phyloP scores from a whole-genome alignment of 129 eudicot species.

The Deinandra increscens region DNA sequence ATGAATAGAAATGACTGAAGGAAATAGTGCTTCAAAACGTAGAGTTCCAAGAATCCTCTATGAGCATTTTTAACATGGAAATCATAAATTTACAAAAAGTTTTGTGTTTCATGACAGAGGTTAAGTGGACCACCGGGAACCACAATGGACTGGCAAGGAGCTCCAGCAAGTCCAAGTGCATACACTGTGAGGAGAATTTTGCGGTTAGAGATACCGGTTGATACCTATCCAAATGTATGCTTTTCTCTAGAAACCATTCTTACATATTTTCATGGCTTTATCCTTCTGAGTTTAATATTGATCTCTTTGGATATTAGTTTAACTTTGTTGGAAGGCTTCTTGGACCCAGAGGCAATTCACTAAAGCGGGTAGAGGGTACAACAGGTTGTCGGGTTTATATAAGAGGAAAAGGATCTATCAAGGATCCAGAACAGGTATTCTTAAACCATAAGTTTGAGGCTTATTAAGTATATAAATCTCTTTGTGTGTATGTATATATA shows the following conservation, averaged over 20 bases:
- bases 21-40: too few species aligned
- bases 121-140: slow-evolving; percentile 75
- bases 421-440: slow-evolving; percentile 85
- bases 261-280: background rate
- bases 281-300: background rate
- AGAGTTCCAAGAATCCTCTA: too few species aligned
- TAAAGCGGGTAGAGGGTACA: slow-evolving; percentile 87
- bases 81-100: background rate
- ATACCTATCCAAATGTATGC: slow-evolving; percentile 76
- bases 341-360: slow-evolving; percentile 91
- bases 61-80: background rate
- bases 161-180: slow-evolving; percentile 96
- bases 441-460: background rate
- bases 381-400: slow-evolving; percentile 94
- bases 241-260: background rate
- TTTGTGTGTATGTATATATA: too few species aligned
- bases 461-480: background rate
- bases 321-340: slow-evolving; percentile 92
- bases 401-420: slow-evolving; percentile 93
- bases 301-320: slow-evolving; percentile 45
- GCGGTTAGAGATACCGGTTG: slow-evolving; percentile 91
- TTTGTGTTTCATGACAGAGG: slow-evolving; percentile 46
- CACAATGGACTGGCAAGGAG: slow-evolving; percentile 99
- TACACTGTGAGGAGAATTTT: slow-evolving; percentile 76
- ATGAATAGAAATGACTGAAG: background rate